Base-by-base conservation (phyloP, 2,329 filamentous ascomycete species). In the Leptosphaerulina australis region DNA sequence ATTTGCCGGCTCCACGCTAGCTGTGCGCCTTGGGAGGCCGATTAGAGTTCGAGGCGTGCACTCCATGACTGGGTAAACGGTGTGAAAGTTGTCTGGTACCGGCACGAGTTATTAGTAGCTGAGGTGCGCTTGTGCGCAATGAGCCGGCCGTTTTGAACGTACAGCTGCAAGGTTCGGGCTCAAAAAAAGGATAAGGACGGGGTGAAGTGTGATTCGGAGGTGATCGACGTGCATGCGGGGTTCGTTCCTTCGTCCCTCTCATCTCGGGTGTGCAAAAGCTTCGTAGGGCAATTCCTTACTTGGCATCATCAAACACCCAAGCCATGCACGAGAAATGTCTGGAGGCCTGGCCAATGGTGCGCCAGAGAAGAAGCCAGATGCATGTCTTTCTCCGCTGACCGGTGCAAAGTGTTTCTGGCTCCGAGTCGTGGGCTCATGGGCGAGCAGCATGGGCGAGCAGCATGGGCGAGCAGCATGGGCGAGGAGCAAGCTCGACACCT, bases 221-320 rank as follows among this genome's bases (percentile, higher is more conserved):
- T 33, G 47, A 50, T 50, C 33, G 43, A 29, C 43, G 26, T 28
- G 33, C 33, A 24, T 38, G 47, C 47, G 44, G 44, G 44, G 44
- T 38, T 31, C 17, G 44, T 39, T 45, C 43, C 43, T 45, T 21
- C 17, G 41, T 30, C 25, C 35, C 36, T 48, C 10, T 36, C 40
- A 44, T 50, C 29, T 50, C 47, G 40, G 46, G 39, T 22, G 22
- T 44, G 22, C 26, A 43, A 50, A 50, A 50, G 47, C 47, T 50
- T 50, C 47, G 31, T 14, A 50, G 34, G 26, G 21, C 25, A 15
- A 26, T 11, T 26, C 26, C 44, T 29, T 14, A 10, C 6, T 49
- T 44, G 47, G 40, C 47, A 18, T 24, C 15, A 49, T 49, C 38
- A 49, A 49, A 49, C 38, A 37, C 31, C 36, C 37, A 12, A 37